These are phyloP conservation scores for Alloteropsis angusta DNA, from an alignment of 202 grass and related monocot genomes.

Conservation along the genomic window DNA sequence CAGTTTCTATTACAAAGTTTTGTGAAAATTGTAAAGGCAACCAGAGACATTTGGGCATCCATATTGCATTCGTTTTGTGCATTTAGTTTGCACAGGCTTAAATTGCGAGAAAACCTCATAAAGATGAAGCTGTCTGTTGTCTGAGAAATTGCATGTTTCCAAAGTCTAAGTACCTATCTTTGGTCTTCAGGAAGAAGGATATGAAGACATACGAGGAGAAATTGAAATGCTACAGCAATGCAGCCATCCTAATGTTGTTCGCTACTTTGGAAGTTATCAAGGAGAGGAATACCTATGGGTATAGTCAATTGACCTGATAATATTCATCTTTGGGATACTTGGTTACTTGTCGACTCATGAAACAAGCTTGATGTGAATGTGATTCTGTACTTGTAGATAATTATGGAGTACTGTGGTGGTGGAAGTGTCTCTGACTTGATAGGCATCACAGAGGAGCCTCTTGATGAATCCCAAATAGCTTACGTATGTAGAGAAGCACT, in stretches of 20 bases:
- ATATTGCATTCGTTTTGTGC: constrained; percentile 10
- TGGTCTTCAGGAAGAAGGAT: constrained; percentile 84
- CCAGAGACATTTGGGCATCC: constrained; percentile 1
- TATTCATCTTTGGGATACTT: background rate
- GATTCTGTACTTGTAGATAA: constrained; percentile 51
- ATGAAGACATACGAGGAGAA: constrained; percentile 94
- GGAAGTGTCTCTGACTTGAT: constrained; percentile 98
- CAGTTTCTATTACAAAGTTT: constrained; percentile 28
- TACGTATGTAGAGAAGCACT: constrained; percentile 97
- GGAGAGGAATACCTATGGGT: constrained; percentile 98
- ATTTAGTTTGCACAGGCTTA: constrained; percentile 10
- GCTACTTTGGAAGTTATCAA: constrained; percentile 98
- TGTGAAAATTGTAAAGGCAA: background rate
- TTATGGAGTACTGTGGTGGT: constrained; percentile 99
- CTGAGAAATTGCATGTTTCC: constrained; percentile 39
- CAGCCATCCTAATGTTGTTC: constrained; percentile 95
- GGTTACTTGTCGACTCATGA: background rate
- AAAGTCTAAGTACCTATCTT: constrained; percentile 2
- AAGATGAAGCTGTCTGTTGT: constrained; percentile 18
- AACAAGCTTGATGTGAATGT: constrained; percentile 1
- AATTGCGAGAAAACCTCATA: background rate
- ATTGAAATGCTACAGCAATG: constrained; percentile 99
- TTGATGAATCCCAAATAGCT: constrained; percentile 97
- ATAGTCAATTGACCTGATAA: constrained; percentile 24
- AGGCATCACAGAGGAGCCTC: constrained; percentile 75